Evolutionary conservation across 2,329 filamentous ascomycete species (phyloP).

Genomic region (Fusarium goolgardi): DNA sequence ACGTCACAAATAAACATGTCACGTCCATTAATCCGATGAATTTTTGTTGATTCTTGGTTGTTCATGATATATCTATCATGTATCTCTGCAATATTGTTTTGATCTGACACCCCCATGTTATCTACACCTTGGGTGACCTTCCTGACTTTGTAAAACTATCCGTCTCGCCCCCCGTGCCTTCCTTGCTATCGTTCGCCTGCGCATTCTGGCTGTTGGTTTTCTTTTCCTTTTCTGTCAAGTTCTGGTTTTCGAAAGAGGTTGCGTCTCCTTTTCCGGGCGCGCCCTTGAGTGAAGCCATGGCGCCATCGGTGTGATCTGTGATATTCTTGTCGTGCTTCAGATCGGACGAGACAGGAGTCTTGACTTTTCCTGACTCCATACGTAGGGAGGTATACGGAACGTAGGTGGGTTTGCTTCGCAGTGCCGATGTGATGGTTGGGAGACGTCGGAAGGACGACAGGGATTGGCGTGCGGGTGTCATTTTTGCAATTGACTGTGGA

Average conservation of each 20-base stretch:
- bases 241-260: constrained; percentile 9
- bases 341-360: constrained; percentile 9
- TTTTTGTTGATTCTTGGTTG: not conserved
- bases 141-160: constrained; percentile 22
- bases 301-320: constrained; percentile 19
- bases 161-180: constrained; percentile 2
- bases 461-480: constrained; percentile 13
- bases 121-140: constrained; percentile 9
- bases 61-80: accelerated
- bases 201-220: constrained; percentile 25
- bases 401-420: not conserved
- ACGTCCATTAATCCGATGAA: too few relatives aligned
- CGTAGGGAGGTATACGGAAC: not conserved
- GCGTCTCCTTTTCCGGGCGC: constrained; percentile 18
- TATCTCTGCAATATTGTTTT: accelerated
- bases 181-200: constrained; percentile 16
- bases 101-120: accelerated
- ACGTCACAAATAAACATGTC: not conserved
- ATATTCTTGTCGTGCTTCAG: constrained; percentile 10
- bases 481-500: not conserved
- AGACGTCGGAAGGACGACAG: not conserved
- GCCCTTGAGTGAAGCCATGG: constrained; percentile 26
- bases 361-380: constrained; percentile 24
- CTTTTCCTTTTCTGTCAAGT: constrained; percentile 20
- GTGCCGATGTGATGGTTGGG: not conserved